Evolutionary conservation across 2,329 filamentous ascomycete genomes (phyloP), one percentile per base, ranked within the genome.

Genomic region (Ustulina deusta): DNA sequence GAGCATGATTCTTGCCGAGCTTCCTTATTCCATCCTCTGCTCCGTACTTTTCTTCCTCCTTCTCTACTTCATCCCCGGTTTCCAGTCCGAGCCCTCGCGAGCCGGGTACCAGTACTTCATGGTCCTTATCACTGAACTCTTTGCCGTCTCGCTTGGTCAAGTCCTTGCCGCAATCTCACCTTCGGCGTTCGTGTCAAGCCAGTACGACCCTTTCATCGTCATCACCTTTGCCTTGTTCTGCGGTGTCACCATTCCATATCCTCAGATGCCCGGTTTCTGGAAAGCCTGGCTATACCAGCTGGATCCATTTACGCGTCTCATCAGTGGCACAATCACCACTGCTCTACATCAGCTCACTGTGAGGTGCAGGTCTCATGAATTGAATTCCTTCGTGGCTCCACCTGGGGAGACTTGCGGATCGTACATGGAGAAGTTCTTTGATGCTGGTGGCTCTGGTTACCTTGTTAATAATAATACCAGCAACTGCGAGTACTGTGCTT

Each of bases 41-140:
- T 90, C 93, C 0, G 89, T 96, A 9, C 84, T 82, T 64, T 97
- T 97, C 85, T 97, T 92, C 84, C 75, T 97, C 1, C 93, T 91
- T 0, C 79, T 97, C 3, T 97, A 97, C 85, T 97, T 91, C 80
- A 91, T 96, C 77, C 92, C 93, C 0, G 92, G 92, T 0, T 88
- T 97, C 77, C 87, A 90, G 73, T 75, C 79, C 2, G 85, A 85
- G 0, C 80, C 88, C 0, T 85, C 83, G 1, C 87, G 92, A 4
- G 92, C 93, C 0, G 94, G 93, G 0, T 96, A 94, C 79, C 92
- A 95, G 77, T 97, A 97, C 85, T 83, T 97, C 77, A 93, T 97
- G 81, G 81, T 97, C 3, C 84, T 97, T 61, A 86, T 95, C 74
- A 95, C 92, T 0, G 93, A 97, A 78, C 78, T 97, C 56, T 97